Evolutionary conservation across 352 stramenopile genomes (phyloP), one percentile per base, ranked within the genome.

Genomic region (Phytophthora citricola): DNA sequence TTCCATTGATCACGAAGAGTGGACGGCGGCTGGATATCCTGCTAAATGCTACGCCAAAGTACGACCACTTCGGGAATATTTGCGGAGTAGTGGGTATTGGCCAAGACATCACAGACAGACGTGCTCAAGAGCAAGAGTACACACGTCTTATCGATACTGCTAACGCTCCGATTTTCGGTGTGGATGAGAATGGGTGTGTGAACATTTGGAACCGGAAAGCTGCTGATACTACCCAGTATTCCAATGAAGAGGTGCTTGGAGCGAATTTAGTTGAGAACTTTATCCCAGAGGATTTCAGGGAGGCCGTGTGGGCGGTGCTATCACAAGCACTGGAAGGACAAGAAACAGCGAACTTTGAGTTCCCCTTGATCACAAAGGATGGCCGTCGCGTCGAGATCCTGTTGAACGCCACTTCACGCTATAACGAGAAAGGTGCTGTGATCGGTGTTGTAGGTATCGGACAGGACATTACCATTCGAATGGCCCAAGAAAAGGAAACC

Each of bases 161-260:
- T 0, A 95, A 97, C 56, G 82, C 86, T 2, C 85, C 88, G 1
- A 95, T 95, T 45, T 92, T 95, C 65, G 87, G 85, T 26, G 81
- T 94, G 15, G 85, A 95, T 63, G 64, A 34, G 9, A 63, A 87
- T 41, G 76, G 87, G 12, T 72, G 78, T 41, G 87, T 93, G 22
- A 92, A 94, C 40, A 92, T 91, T 57, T 91, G 88, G 88, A 95
- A 96, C 34, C 66, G 83, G 4, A 93, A 94, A 72, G 88, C 81
- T 57, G 81, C 76, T 7, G 73, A 95, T 24, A 89, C 91, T 40
- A 96, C 87, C 7, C 83, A 93, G 29, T 95, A 93, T 51, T 66
- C 75, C 2, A 79, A 78, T 22, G 70, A 81, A 51, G 84, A 95
- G 27, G 86, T 92, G 7, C 69, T 91, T 8, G 81, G 83, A 32